These are phyloP conservation scores for Inonotus hispidus DNA, from an alignment of 1,284 basidiomycete genomes.

Conservation along the genomic window DNA sequence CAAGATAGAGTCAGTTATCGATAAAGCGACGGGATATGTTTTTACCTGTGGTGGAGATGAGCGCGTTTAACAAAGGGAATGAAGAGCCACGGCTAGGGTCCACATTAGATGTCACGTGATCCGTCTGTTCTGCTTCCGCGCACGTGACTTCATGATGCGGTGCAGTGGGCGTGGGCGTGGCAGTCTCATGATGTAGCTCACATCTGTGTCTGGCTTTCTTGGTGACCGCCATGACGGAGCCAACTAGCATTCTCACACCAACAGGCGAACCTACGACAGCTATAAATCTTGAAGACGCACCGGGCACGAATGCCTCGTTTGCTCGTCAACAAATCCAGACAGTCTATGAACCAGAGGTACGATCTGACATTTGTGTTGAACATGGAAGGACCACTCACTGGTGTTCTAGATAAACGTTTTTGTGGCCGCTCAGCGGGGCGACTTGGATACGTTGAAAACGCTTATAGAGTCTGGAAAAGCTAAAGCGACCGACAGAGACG, in stretches of 20 bases:
- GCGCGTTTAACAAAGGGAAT: too few relatives aligned
- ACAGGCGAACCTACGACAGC: constrained; percentile 28
- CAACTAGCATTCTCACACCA: constrained; percentile 10
- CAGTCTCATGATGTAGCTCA: neutral
- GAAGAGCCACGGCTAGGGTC: too few relatives aligned
- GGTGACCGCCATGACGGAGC: constrained; percentile 11
- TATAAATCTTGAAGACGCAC: constrained; percentile 29
- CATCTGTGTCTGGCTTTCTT: neutral
- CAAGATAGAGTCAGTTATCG: too few relatives aligned
- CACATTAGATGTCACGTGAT: too few relatives aligned
- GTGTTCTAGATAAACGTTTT: constrained; percentile 56
- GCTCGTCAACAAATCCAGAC: constrained; percentile 25
- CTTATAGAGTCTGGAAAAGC: constrained; percentile 74
- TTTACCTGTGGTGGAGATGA: too few relatives aligned
- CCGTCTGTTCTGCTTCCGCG: neutral
- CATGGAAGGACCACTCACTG: neutral
- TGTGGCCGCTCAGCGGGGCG: constrained; percentile 83
- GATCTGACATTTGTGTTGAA: constrained; percentile 5
- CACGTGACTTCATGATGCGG: neutral
- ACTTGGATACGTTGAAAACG: constrained; percentile 60
- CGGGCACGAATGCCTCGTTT: constrained; percentile 26
- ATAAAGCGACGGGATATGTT: too few relatives aligned
- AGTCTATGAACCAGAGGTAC: constrained; percentile 30
- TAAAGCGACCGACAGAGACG: constrained; percentile 76
- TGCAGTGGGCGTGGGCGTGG: neutral